A percentile compares a stretch with the other conserved stretches of the same genome.
Conservation (phyloP, 768 basidiomycete species). For the Collybia sp. region DNA sequence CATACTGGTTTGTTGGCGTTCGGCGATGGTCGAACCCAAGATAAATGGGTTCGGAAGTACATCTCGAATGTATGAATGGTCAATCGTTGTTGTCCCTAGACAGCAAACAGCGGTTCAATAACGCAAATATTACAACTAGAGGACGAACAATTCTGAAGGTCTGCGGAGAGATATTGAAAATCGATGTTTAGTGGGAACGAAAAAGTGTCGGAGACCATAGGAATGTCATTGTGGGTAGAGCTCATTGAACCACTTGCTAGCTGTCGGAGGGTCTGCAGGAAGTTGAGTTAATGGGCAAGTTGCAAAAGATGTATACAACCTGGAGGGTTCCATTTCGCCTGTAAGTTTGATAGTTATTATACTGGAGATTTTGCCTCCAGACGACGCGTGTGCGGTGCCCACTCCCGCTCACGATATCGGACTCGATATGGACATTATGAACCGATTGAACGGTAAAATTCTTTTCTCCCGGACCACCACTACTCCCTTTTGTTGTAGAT, state of each 20-base stretch:
- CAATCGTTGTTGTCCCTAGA: constrained; percentile 48
- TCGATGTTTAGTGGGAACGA: constrained; percentile 44
- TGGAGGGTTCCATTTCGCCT: constrained; percentile 39
- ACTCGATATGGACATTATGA: constrained; percentile 55
- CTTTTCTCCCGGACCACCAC: constrained; percentile 36
- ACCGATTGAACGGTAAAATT: constrained; percentile 58
- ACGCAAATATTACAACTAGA: constrained; percentile 2
- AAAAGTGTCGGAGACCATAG: constrained; percentile 34
- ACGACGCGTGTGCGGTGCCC: constrained; percentile 50
- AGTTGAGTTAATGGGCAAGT: background rate
- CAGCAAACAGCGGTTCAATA: background rate
- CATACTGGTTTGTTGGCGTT: constrained; percentile 58
- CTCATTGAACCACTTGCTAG: constrained; percentile 27
- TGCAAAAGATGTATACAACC: constrained; percentile 15
- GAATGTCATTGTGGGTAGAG: constrained; percentile 36
- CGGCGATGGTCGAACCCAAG: constrained; percentile 49
- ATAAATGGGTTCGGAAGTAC: constrained; percentile 56
- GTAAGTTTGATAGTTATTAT: constrained; percentile 60
- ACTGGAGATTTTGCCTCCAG: constrained; percentile 56
- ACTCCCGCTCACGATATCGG: constrained; percentile 57
- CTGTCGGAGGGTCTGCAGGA: constrained; percentile 33
- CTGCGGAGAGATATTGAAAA: constrained; percentile 28
- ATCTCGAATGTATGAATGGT: constrained; percentile 65
- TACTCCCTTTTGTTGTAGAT: constrained; percentile 39
- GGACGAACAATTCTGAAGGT: constrained; percentile 30